These are phyloP conservation scores for Pyracantha coccinea DNA, from an alignment of 331 rosid genomes.

Conservation along the genomic window DNA sequence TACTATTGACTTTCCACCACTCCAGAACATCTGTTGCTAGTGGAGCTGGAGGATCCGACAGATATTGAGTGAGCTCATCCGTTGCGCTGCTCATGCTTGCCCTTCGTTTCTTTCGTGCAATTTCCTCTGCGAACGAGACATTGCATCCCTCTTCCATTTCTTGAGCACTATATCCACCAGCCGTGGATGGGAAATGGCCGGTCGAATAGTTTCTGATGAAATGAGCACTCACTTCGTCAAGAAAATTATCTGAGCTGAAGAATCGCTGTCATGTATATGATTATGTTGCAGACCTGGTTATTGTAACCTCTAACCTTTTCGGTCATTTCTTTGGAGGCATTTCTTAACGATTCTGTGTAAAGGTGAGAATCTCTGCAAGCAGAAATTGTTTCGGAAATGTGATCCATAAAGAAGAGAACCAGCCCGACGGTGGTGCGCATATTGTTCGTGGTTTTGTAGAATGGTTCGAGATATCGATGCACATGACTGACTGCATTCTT, in stretches of 20 bases:
- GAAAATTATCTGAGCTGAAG: conserved; percentile 60
- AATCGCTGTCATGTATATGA: conserved; percentile 83
- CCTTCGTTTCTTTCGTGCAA: conserved; percentile 87
- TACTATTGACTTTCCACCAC: conserved; percentile 90
- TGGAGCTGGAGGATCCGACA: conserved; percentile 82
- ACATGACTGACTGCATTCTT: conserved; percentile 56
- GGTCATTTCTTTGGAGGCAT: conserved; percentile 83
- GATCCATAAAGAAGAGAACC: conserved; percentile 96
- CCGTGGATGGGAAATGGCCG: conserved; percentile 59
- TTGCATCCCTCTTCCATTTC: conserved; percentile 74
- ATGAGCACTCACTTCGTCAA: conserved; percentile 82
- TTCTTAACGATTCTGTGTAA: conserved; percentile 79
- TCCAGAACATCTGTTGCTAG: conserved; percentile 88
- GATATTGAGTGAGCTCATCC: conserved; percentile 91
- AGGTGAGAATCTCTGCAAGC: conserved; percentile 75
- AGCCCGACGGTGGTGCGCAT: conserved; percentile 83
- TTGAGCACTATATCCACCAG: conserved; percentile 57
- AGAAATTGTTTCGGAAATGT: conserved; percentile 75
- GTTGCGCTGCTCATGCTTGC: conserved; percentile 60
- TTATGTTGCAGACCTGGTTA: conserved; percentile 74
- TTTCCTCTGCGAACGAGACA: conserved; percentile 93
- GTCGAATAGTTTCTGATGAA: conserved; percentile 68
- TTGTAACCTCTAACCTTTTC: conserved; percentile 61
- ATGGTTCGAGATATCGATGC: conserved; percentile 88
- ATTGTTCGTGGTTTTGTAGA: conserved; percentile 85